Conservation (phyloP, 2,329 filamentous ascomycete genomes). For the Beauveria sp. region DNA sequence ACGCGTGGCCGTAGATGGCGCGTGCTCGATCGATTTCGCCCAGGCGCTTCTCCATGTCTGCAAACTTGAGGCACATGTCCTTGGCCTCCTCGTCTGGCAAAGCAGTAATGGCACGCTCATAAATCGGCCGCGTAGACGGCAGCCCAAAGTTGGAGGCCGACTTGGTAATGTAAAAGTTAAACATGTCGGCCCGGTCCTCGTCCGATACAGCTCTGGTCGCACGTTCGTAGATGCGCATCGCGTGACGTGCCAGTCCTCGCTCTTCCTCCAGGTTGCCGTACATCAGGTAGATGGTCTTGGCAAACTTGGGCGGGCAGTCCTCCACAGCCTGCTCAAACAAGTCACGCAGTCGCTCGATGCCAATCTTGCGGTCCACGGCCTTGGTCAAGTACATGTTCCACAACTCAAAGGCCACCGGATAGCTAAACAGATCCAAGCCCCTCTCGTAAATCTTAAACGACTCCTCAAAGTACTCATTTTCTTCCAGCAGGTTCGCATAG, state of each 20-base stretch:
- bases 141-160: slow-evolving; percentile 96
- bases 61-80: slow-evolving; percentile 98
- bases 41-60: slow-evolving; percentile 86
- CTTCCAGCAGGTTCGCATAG: slow-evolving; percentile 91
- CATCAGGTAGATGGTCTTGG: slow-evolving; percentile 94
- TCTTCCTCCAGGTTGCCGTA: slow-evolving; percentile 97
- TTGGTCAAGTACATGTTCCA: slow-evolving; percentile 99
- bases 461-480: slow-evolving; percentile 92
- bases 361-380: slow-evolving; percentile 90
- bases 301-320: slow-evolving; percentile 89
- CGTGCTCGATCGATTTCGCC: slow-evolving; percentile 92
- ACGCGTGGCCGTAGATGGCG: slow-evolving; percentile 93
- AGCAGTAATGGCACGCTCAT: slow-evolving; percentile 91
- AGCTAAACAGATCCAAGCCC: slow-evolving; percentile 95
- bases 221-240: slow-evolving; percentile 98
- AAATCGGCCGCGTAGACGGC: slow-evolving; percentile 88
- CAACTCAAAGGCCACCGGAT: slow-evolving; percentile 94
- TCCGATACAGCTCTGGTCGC: slow-evolving; percentile 91
- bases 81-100: slow-evolving; percentile 88
- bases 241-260: slow-evolving; percentile 84
- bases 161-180: slow-evolving; percentile 99
- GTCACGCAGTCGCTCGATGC: slow-evolving; percentile 87
- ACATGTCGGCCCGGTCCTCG: slow-evolving; percentile 94
- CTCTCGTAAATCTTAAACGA: slow-evolving; percentile 97
- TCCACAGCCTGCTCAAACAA: slow-evolving; percentile 96